phyloP scores from a whole-genome alignment of 2,329 filamentous ascomycete genomes.

The Arthrobotrys megalospora region DNA sequence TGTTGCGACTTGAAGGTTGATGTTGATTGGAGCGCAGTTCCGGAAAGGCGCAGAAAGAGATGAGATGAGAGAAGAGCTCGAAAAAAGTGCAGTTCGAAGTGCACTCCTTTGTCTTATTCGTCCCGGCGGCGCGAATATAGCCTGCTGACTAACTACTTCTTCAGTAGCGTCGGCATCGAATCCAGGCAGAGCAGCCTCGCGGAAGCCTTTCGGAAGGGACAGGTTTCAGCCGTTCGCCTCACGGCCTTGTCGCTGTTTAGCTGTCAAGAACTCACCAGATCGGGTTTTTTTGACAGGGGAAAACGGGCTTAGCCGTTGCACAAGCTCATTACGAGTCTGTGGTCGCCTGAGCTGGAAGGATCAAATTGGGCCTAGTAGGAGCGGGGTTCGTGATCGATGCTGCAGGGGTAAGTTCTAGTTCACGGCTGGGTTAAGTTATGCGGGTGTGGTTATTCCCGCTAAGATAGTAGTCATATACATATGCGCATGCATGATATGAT shows the following conservation, averaged over 20 bases:
- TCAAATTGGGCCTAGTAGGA: slow-evolving; percentile 23
- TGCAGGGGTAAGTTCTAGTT: slow-evolving; percentile 13
- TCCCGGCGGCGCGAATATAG: background rate
- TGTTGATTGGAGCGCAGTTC: slow-evolving; percentile 22
- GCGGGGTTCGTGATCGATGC: background rate
- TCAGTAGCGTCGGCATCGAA: background rate
- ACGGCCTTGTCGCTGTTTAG: background rate
- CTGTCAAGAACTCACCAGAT: background rate
- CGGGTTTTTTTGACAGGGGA: background rate
- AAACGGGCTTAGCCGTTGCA: slow-evolving; percentile 21
- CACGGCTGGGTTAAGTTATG: background rate
- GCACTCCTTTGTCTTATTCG: background rate
- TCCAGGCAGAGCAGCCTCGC: slow-evolving; percentile 22
- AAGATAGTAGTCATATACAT: background rate
- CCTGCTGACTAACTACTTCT: slow-evolving; percentile 1
- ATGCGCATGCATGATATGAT: background rate
- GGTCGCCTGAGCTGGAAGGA: slow-evolving; percentile 24
- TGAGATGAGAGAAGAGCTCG: background rate
- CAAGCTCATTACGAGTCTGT: slow-evolving; percentile 21
- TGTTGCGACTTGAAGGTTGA: slow-evolving; percentile 38
- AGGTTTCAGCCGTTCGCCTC: slow-evolving; percentile 33
- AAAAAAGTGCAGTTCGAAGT: background rate
- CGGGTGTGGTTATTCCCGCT: background rate
- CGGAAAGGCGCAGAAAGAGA: background rate
- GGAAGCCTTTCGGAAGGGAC: slow-evolving; percentile 31